Percentiles rank a stretch among this genome's conserved stretches.
Conservation (phyloP, 192 early-diverging fungal species). For the Rhizophagus prolifer region DNA sequence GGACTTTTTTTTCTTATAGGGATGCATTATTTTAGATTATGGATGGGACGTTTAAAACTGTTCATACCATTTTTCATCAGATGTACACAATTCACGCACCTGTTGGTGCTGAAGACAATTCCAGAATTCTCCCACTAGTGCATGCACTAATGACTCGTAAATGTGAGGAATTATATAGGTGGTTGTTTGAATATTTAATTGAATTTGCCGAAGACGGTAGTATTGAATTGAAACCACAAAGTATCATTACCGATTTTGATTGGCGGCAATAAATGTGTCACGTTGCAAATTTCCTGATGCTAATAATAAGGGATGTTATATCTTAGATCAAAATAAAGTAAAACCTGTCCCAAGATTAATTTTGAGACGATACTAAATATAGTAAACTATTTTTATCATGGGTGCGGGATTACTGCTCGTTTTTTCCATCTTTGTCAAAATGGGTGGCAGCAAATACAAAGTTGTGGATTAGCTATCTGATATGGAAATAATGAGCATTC, state of each 20-base stretch:
- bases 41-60: background rate
- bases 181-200: constrained; percentile 1
- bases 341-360: too few species aligned
- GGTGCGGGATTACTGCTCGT: too few species aligned
- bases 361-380: too few species aligned
- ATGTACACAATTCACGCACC: constrained; percentile 3
- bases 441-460: constrained; percentile 2
- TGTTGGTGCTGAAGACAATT: constrained; percentile 2
- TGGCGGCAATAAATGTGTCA: constrained; percentile 5
- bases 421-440: constrained; percentile 3
- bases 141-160: background rate
- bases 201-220: background rate
- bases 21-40: constrained; percentile 6
- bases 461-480: background rate
- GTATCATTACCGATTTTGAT: constrained; percentile 19
- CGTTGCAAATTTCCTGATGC: background rate
- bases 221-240: background rate
- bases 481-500: background rate
- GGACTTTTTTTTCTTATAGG: too few species aligned
- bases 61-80: background rate
- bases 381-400: too few species aligned
- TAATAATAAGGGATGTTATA: background rate
- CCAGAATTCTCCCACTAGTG: background rate
- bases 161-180: background rate
- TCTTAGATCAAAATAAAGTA: too few species aligned